Percentiles rank a stretch among this genome's conserved stretches.
Conservation (phyloP, 148 eudicot genomes). For the Mesembryanthemum crystallinum region DNA sequence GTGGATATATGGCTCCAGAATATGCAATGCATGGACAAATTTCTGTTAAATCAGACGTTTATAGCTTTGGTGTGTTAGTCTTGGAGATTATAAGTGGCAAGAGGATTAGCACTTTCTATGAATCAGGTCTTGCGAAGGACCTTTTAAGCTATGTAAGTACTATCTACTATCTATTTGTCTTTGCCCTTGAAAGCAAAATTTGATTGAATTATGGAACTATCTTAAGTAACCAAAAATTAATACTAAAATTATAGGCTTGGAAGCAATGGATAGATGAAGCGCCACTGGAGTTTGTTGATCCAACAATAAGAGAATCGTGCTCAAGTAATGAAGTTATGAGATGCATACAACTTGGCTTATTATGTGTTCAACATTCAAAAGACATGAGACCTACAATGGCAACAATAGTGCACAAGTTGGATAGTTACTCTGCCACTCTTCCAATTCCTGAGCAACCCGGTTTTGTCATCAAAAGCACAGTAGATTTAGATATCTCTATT, state of each 20-base stretch:
- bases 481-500: background rate
- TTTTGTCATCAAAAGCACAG: background rate
- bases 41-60: constrained; percentile 33
- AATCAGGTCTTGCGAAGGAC: background rate
- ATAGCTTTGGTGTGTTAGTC: constrained; percentile 32
- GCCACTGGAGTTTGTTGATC: constrained; percentile 23
- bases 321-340: constrained; percentile 8
- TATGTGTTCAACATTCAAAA: constrained; percentile 20
- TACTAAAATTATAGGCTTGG: constrained; percentile 27
- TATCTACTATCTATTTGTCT: too few species aligned
- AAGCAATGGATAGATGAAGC: constrained; percentile 16
- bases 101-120: constrained; percentile 19
- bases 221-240: too few species aligned
- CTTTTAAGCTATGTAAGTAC: background rate
- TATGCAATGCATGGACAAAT: constrained; percentile 28
- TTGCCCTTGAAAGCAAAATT: too few species aligned
- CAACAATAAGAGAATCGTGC: constrained; percentile 15
- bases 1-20: constrained; percentile 35
- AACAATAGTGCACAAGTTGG: constrained; percentile 17
- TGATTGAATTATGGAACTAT: too few species aligned
- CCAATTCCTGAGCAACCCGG: background rate
- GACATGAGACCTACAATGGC: constrained; percentile 25
- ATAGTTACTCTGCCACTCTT: background rate
- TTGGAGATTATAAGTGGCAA: constrained; percentile 33
- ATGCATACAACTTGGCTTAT: constrained; percentile 24